phyloP scores from a whole-genome alignment of 1,139 yeast species.

The Trichomonascaceae sp. region DNA sequence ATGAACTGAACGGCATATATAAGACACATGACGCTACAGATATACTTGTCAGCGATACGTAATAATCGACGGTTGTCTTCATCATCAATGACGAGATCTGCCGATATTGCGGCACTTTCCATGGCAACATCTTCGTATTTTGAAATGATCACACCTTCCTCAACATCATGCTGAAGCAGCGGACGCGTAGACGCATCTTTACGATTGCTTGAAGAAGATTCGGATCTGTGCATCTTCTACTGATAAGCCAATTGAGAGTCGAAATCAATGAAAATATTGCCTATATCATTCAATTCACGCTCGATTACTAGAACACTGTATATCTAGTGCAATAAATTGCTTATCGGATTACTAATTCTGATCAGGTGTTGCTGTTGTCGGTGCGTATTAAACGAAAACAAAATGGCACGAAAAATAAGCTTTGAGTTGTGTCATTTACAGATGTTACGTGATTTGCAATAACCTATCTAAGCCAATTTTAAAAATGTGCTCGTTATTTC shows the following conservation, averaged over 20 bases:
- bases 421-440: not conserved
- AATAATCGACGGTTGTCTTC: conserved; percentile 34
- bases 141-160: conserved; percentile 5
- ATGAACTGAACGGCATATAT: conserved; percentile 59
- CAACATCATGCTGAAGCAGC: conserved; percentile 2
- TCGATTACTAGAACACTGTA: not conserved
- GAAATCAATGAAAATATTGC: not conserved
- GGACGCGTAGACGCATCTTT: conserved; percentile 7
- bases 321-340: not conserved
- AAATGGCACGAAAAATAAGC: not conserved
- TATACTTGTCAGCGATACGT: conserved; percentile 47
- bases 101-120: conserved; percentile 11
- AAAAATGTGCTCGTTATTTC: too few relatives aligned
- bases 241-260: not conserved
- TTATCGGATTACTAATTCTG: not conserved
- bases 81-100: conserved; percentile 14
- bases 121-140: conserved; percentile 12
- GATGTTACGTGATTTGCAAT: not conserved
- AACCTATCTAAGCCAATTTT: too few relatives aligned
- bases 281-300: not conserved
- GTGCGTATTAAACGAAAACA: not conserved
- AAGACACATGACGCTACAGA: conserved; percentile 51
- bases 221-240: conserved; percentile 30
- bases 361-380: not conserved
- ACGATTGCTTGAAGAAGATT: conserved; percentile 4